A percentile compares a stretch with the other conserved stretches of the same genome.
Conservation (phyloP, 192 early-diverging fungal species). For the Spinellus fusiger region DNA sequence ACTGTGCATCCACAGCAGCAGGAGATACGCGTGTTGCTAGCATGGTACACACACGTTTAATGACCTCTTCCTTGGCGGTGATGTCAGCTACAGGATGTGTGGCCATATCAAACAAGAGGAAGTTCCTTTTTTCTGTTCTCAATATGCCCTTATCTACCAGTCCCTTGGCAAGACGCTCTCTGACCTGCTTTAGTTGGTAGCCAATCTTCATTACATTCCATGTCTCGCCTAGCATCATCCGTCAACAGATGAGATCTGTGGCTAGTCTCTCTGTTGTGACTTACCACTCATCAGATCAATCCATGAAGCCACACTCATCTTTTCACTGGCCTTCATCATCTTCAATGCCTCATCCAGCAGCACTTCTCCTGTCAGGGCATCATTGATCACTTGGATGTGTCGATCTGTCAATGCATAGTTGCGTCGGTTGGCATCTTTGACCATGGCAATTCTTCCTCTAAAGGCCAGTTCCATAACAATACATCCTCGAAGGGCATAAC, state of each 20-base stretch:
- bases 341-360: conserved; percentile 91
- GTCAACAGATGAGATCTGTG: not conserved
- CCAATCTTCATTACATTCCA: conserved; percentile 98
- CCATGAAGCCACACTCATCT: conserved; percentile 84
- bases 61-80: conserved; percentile 81
- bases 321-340: conserved; percentile 82
- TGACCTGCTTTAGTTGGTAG: conserved; percentile 96
- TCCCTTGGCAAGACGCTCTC: conserved; percentile 93
- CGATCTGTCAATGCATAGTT: conserved; percentile 74
- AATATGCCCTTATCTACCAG: conserved; percentile 98
- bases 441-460: conserved; percentile 79
- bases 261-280: conserved; percentile 2
- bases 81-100: conserved; percentile 93
- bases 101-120: conserved; percentile 95
- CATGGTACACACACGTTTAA: conserved; percentile 74
- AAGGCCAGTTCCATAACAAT: conserved; percentile 97
- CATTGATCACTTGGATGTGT: conserved; percentile 77
- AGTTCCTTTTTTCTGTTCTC: conserved; percentile 93
- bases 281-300: conserved; percentile 96
- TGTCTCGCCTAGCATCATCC: conserved; percentile 73
- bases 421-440: conserved; percentile 77
- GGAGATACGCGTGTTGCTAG: conserved; percentile 65
- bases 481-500: conserved; percentile 89
- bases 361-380: conserved; percentile 85
- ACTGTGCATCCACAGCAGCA: conserved; percentile 47